Base-by-base conservation (phyloP, 768 basidiomycete species). In the Trametes cinnabarina region DNA sequence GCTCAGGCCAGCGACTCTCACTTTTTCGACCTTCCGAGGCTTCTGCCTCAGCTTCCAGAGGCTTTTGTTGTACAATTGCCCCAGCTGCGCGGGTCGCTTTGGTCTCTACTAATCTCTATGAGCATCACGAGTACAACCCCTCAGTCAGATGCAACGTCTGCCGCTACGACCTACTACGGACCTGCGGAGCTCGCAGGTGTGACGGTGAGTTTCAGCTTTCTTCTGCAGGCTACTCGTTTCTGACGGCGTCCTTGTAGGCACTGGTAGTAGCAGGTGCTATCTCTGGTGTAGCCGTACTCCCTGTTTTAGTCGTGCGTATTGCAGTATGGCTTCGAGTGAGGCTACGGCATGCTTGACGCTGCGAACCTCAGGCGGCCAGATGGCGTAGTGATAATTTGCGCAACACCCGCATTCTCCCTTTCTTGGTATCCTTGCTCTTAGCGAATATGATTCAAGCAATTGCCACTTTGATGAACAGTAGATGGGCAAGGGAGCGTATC, bases 391-490 rank as follows among this genome's bases (percentile, higher is more conserved):
- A 51, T 14, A 51, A 55, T 1, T 63, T 62, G 47, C 59, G 59
- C 12, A 56, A 65, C 28, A 71, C 65, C 5, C 65, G 73, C 47
- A 58, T 73, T 40, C 59, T 68, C 32, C 60, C 69, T 11, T 62
- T 70, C 43, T 70, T 73, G 37, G 58, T 65, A 30, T 75, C 71
- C 3, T 64, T 75, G 11, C 51, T 75, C 12, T 23, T 66, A 22
- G 63, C 74, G 46, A 75, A 74, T 51, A 17, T 71, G 35, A 30
- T 73, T 34, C 74, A 75, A 49, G 64, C 71, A 32, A 55, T 72
- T 12, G 73, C 72, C 9, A 68, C 73, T 0, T 48, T 72, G 37
- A 51, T 76, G 17, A 71, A 71, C 62, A 34, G 55, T 9, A 58
- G 55, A 25, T 76, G 74, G 74, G 60, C 72, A 4, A 10, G 40